Evolutionary conservation across 371 early-diverging fungal genomes (phyloP).

Genomic region (Actinomucor elegans): DNA sequence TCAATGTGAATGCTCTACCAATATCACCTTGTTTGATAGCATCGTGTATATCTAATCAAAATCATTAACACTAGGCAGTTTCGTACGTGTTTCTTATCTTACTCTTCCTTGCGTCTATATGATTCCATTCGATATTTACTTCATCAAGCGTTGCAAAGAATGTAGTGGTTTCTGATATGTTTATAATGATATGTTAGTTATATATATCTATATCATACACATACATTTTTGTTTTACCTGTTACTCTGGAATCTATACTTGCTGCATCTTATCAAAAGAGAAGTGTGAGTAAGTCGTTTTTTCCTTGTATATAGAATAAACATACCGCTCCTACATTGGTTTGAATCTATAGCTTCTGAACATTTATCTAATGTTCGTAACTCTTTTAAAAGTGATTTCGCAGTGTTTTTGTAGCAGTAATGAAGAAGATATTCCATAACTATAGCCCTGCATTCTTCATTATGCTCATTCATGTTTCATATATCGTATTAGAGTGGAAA

Average conservation of each 20-base stretch:
- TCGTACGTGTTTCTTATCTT: constrained; percentile 9
- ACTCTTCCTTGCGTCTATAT: constrained; percentile 15
- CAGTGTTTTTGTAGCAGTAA: constrained; percentile 22
- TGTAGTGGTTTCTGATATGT: too few relatives aligned
- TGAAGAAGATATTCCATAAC: constrained; percentile 25
- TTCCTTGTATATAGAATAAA: too few relatives aligned
- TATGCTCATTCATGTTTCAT: constrained; percentile 7
- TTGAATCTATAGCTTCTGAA: neutral
- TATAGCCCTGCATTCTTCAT: constrained; percentile 15
- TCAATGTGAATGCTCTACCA: constrained; percentile 9
- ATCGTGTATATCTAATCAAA: constrained; percentile 16
- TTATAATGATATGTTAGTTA: too few relatives aligned
- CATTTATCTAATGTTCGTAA: constrained; percentile 5
- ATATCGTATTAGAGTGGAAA: neutral
- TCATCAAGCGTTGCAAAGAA: neutral
- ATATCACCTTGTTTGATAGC: constrained; percentile 16
- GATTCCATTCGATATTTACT: constrained; percentile 9
- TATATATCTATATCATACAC: too few relatives aligned
- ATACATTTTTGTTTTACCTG: too few relatives aligned
- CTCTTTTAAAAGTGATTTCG: constrained; percentile 17
- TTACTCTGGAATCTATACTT: too few relatives aligned
- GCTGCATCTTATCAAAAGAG: too few relatives aligned
- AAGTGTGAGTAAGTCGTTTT: too few relatives aligned
- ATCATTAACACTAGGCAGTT: too few relatives aligned
- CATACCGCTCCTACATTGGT: neutral